Percentiles rank a stretch among this genome's conserved stretches.
Conservation (phyloP, 306 rosid species). For the Oxytropis ochrocephala region DNA sequence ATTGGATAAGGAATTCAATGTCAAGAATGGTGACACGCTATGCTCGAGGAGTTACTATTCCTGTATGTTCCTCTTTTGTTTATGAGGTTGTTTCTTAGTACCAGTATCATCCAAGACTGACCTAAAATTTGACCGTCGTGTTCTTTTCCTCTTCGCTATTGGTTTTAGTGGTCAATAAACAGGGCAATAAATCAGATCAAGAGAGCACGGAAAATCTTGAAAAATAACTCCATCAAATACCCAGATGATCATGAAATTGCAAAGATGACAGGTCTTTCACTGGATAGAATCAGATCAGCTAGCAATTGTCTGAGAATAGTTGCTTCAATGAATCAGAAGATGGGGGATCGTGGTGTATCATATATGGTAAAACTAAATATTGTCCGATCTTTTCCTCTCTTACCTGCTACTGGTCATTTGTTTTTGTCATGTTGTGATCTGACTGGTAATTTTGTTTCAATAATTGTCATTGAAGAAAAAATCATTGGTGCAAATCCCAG, state of each 20-base stretch:
- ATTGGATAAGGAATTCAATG: slow-evolving; percentile 90
- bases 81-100: slow-evolving; percentile 21
- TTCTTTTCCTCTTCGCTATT: slow-evolving; percentile 33
- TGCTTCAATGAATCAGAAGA: slow-evolving; percentile 71
- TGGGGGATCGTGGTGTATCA: slow-evolving; percentile 39
- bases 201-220: slow-evolving; percentile 53
- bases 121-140: slow-evolving; percentile 25
- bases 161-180: slow-evolving; percentile 55
- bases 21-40: slow-evolving; percentile 55
- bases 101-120: slow-evolving; percentile 7
- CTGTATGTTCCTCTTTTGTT: slow-evolving; percentile 48
- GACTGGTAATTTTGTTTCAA: neutral
- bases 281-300: slow-evolving; percentile 73
- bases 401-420: neutral
- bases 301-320: slow-evolving; percentile 66
- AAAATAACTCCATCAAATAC: slow-evolving; percentile 32
- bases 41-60: slow-evolving; percentile 66
- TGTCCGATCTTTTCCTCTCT: neutral
- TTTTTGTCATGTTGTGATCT: neutral
- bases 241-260: slow-evolving; percentile 67
- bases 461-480: neutral
- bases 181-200: slow-evolving; percentile 70
- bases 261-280: slow-evolving; percentile 72
- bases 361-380: slow-evolving; percentile 46
- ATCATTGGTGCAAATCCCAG: neutral